Conservation (phyloP, 2,329 filamentous ascomycete species). For the Aspergillus latus region DNA sequence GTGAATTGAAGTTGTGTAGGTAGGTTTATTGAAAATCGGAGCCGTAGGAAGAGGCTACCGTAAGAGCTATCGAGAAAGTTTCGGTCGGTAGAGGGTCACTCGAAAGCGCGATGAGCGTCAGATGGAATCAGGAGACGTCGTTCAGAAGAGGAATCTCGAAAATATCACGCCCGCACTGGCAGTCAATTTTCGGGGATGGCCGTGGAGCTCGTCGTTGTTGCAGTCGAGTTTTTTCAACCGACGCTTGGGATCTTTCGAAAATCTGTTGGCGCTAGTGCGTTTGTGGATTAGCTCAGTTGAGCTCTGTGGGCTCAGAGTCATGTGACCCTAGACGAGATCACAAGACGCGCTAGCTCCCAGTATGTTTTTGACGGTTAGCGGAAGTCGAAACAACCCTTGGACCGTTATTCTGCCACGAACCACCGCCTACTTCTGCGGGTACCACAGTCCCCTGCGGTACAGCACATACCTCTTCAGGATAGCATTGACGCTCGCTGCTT, state of each 20-base stretch:
- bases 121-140: background rate
- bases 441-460: too few relatives aligned
- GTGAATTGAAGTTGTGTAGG: constrained; percentile 13
- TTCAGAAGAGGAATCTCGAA: constrained; percentile 11
- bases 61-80: constrained; percentile 14
- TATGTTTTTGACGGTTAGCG: too few relatives aligned
- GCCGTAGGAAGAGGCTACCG: constrained; percentile 11
- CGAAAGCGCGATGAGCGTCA: constrained; percentile 8
- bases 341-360: background rate
- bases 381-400: too few relatives aligned
- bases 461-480: too few relatives aligned
- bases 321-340: constrained; percentile 22
- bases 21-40: constrained; percentile 11
- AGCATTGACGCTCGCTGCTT: too few relatives aligned
- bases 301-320: constrained; percentile 28
- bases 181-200: constrained; percentile 34
- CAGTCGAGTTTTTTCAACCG: constrained; percentile 41
- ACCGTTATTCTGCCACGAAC: too few relatives aligned
- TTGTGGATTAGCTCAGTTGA: constrained; percentile 23
- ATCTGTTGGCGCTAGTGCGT: constrained; percentile 35
- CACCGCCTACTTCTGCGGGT: too few relatives aligned
- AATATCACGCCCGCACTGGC: constrained; percentile 27
- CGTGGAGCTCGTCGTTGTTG: constrained; percentile 39
- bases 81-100: constrained; percentile 11
- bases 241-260: constrained; percentile 39